Evolutionary conservation across 352 stramenopile genomes (phyloP).

Genomic region (Phytophthora sojae): DNA sequence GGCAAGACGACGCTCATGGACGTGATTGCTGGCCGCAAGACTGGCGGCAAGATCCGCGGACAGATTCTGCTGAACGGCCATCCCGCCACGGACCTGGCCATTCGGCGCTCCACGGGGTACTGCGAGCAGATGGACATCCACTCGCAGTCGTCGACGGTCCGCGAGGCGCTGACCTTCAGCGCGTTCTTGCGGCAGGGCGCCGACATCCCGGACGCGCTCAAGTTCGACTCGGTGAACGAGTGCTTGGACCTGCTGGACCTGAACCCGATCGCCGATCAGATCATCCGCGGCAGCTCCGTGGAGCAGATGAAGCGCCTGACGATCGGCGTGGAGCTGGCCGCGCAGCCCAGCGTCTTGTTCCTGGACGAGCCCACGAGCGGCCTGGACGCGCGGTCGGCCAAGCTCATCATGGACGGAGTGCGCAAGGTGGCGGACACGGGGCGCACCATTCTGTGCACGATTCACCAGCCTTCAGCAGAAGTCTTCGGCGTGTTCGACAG

Average conservation of each 20-base stretch:
- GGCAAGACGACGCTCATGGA: slow-evolving; percentile 97
- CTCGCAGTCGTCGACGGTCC: slow-evolving; percentile 29
- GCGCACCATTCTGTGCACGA: slow-evolving; percentile 31
- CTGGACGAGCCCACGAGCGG: slow-evolving; percentile 74
- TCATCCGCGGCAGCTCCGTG: slow-evolving; percentile 42
- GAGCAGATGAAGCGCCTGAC: slow-evolving; percentile 56
- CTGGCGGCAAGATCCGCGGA: slow-evolving; percentile 82
- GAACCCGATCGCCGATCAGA: slow-evolving; percentile 48
- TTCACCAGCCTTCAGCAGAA: slow-evolving; percentile 5
- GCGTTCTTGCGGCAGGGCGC: too few relatives aligned
- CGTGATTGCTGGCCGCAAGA: slow-evolving; percentile 95
- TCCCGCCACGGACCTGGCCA: slow-evolving; percentile 40
- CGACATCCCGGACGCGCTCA: too few relatives aligned
- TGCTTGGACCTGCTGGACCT: too few relatives aligned
- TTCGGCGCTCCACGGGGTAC: slow-evolving; percentile 35
- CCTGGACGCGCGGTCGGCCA: slow-evolving; percentile 79
- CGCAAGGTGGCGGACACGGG: slow-evolving; percentile 75
- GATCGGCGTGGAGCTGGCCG: slow-evolving; percentile 89
- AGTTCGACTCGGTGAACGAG: too few relatives aligned
- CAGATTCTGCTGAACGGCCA: slow-evolving; percentile 92
- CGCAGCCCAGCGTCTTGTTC: slow-evolving; percentile 76
- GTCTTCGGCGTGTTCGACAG: too few relatives aligned
- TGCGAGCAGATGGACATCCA: slow-evolving; percentile 53
- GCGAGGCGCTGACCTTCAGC: too few relatives aligned
- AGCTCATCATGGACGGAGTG: slow-evolving; percentile 81